A percentile compares a stretch with the other conserved stretches of the same genome.
phyloP scores from a whole-genome alignment of 768 basidiomycete genomes.

The Russula sp. region DNA sequence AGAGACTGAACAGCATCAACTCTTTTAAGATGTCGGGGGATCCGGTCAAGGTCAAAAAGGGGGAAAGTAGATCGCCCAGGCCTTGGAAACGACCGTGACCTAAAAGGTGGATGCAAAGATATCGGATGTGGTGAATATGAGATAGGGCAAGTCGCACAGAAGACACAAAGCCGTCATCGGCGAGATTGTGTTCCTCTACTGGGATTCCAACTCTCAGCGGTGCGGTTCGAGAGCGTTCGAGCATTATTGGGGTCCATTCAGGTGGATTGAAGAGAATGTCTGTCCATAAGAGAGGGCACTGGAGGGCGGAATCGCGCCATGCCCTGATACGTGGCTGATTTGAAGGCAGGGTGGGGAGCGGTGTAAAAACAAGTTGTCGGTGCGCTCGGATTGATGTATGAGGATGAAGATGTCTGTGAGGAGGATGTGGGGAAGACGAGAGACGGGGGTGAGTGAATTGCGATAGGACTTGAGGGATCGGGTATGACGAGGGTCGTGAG shows the following conservation, averaged over 20 bases:
- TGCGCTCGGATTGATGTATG: not conserved
- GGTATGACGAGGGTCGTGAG: not conserved
- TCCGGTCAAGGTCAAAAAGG: not conserved
- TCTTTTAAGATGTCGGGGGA: constrained; percentile 18
- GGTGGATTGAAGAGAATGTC: constrained; percentile 23
- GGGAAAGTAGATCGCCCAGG: constrained; percentile 9
- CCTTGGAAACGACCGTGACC: not conserved
- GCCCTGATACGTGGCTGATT: constrained; percentile 27
- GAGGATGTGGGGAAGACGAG: constrained; percentile 22
- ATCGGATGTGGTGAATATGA: constrained; percentile 23
- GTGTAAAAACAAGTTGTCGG: not conserved
- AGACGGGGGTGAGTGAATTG: constrained; percentile 23
- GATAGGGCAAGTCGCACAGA: constrained; percentile 23
- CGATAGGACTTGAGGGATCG: constrained; percentile 8
- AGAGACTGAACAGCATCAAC: not conserved
- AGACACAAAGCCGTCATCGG: not conserved
- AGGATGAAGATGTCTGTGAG: constrained; percentile 28
- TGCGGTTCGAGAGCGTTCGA: constrained; percentile 21
- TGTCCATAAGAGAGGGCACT: constrained; percentile 27
- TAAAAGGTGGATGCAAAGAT: constrained; percentile 2
- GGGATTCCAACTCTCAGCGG: constrained; percentile 16
- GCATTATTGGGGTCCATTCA: constrained; percentile 24
- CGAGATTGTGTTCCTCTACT: not conserved
- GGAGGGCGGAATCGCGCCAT: constrained; percentile 27
- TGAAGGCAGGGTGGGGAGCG: constrained; percentile 6